Percentiles rank a stretch among this genome's conserved stretches.
Evolutionary conservation across 2,329 filamentous ascomycete species (phyloP).

Genomic region (Ceratocystiopsis sp.): DNA sequence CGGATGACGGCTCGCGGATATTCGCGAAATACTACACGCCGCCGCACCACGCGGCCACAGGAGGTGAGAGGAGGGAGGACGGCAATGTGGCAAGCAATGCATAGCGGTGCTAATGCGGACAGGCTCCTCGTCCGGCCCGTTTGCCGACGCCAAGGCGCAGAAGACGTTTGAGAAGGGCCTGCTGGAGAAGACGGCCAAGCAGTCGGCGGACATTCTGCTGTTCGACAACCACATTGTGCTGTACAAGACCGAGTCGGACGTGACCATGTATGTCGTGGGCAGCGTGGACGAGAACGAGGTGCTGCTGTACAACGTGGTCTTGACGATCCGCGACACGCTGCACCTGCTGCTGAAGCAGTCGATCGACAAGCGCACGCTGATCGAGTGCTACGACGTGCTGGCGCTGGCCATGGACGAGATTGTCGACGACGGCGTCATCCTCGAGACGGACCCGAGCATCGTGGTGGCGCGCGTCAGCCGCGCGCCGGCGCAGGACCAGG

Average conservation of each 20-base stretch:
- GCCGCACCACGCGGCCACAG: conserved; percentile 29
- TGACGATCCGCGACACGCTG: conserved; percentile 78
- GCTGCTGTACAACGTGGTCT: conserved; percentile 81
- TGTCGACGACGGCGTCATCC: conserved; percentile 85
- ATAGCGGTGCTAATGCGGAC: not conserved
- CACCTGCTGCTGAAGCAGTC: conserved; percentile 93
- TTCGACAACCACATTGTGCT: conserved; percentile 94
- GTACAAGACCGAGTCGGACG: conserved; percentile 95
- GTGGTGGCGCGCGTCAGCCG: conserved; percentile 84
- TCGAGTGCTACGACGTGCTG: conserved; percentile 97
- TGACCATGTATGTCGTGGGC: conserved; percentile 87
- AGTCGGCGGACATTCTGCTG: conserved; percentile 87
- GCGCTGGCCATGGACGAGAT: conserved; percentile 91
- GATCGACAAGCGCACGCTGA: conserved; percentile 91
- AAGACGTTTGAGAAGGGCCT: conserved; percentile 95
- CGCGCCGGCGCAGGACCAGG: conserved; percentile 68
- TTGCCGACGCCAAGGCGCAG: conserved; percentile 80
- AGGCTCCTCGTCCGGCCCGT: conserved; percentile 31
- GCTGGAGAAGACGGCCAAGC: conserved; percentile 86
- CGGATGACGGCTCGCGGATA: conserved; percentile 79
- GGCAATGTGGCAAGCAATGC: not conserved
- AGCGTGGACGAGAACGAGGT: conserved; percentile 92
- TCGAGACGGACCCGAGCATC: conserved; percentile 92
- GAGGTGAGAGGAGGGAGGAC: conserved; percentile 4
- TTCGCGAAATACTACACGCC: conserved; percentile 81